Evolutionary conservation across 2,329 filamentous ascomycete genomes (phyloP).

Genomic region (Orbilia brochopaga): DNA sequence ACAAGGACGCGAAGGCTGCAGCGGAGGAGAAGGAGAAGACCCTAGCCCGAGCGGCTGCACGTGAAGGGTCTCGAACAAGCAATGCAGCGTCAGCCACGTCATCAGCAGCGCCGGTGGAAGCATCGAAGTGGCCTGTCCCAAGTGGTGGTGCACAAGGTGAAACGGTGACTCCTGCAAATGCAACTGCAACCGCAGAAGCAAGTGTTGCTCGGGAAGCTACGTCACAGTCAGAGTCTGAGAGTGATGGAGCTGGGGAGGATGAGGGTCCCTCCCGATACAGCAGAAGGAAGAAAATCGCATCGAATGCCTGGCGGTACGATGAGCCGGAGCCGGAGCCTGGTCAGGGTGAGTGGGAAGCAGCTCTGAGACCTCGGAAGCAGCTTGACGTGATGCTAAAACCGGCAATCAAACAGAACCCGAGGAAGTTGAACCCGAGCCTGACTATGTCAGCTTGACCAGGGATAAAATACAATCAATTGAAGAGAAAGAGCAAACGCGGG

Average conservation of each 20-base stretch:
- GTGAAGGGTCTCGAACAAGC: conserved; percentile 35
- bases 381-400: conserved; percentile 25
- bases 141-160: conserved; percentile 31
- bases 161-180: conserved; percentile 30
- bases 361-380: conserved; percentile 24
- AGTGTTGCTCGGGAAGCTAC: conserved; percentile 40
- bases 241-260: conserved; percentile 19
- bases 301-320: conserved; percentile 68
- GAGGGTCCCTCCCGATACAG: conserved; percentile 49
- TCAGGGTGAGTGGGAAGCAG: conserved; percentile 58
- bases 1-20: conserved; percentile 47
- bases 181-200: conserved; percentile 46
- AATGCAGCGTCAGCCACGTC: conserved; percentile 36
- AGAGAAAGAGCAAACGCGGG: conserved; percentile 48
- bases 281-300: conserved; percentile 52
- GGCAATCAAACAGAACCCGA: conserved; percentile 46
- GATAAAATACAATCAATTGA: conserved; percentile 46
- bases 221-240: conserved; percentile 45
- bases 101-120: conserved; percentile 49
- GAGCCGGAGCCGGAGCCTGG: conserved; percentile 67
- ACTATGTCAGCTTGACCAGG: conserved; percentile 54
- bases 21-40: conserved; percentile 53
- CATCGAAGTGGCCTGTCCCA: conserved; percentile 39
- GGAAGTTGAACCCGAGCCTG: conserved; percentile 52
- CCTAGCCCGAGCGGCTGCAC: conserved; percentile 47